Percentiles rank a stretch among this genome's conserved stretches.
These are phyloP conservation scores for Bipolaris bicolor DNA, from an alignment of 2,329 filamentous ascomycete genomes.

Conservation along the genomic window DNA sequence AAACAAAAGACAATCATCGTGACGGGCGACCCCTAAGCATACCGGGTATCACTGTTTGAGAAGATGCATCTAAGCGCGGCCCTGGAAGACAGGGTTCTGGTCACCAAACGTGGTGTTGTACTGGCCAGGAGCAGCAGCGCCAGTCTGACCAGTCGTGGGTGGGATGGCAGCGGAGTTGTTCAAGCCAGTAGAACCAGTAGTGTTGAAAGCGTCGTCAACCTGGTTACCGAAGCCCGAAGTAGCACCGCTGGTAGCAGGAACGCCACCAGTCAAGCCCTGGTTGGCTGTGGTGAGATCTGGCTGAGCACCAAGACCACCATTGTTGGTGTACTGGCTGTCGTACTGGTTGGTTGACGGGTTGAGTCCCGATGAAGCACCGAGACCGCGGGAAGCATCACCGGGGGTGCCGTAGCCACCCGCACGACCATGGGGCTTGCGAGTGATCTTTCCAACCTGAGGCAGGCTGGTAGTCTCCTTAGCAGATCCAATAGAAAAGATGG, in stretches of 20 bases:
- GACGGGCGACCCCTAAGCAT: constrained; percentile 13
- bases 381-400: constrained; percentile 24
- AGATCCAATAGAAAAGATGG: constrained; percentile 85
- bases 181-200: constrained; percentile 15
- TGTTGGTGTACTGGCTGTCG: constrained; percentile 22
- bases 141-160: constrained; percentile 12
- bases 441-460: constrained; percentile 62
- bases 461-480: constrained; percentile 76
- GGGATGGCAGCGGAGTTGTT: constrained; percentile 6
- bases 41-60: constrained; percentile 14
- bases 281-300: constrained; percentile 11
- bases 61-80: constrained; percentile 34
- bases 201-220: constrained; percentile 53
- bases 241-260: constrained; percentile 14
- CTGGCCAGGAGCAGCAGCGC: constrained; percentile 13
- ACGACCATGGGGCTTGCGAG: constrained; percentile 64
- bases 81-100: constrained; percentile 53
- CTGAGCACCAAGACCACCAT: constrained; percentile 17
- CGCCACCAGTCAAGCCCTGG: constrained; percentile 21
- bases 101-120: constrained; percentile 51
- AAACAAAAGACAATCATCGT: constrained; percentile 31
- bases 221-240: constrained; percentile 51
- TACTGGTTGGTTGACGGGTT: constrained; percentile 23
- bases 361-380: constrained; percentile 22
- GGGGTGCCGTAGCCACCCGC: constrained; percentile 41